Conservation (phyloP, 1,284 basidiomycete species). For the Rhodotorula sp. region DNA sequence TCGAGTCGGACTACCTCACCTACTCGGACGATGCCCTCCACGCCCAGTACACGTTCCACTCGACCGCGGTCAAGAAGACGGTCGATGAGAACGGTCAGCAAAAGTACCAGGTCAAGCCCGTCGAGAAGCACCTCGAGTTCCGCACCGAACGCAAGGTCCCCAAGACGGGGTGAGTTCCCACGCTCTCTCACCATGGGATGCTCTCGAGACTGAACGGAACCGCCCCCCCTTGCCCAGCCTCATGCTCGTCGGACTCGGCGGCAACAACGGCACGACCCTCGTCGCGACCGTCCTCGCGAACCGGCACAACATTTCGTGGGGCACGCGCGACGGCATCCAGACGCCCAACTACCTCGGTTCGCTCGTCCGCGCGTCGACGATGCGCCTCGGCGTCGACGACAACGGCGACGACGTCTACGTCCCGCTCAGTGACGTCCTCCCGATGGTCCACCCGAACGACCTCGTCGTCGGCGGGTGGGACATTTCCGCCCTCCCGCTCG, state of each 20-base stretch:
- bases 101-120: slow-evolving; percentile 65
- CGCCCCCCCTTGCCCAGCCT: slow-evolving; percentile 58
- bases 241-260: slow-evolving; percentile 94
- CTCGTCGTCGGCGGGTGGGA: slow-evolving; percentile 98
- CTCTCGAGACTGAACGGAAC: neutral
- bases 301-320: slow-evolving; percentile 90
- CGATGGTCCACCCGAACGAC: slow-evolving; percentile 99
- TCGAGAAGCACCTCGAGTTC: slow-evolving; percentile 80
- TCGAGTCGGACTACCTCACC: slow-evolving; percentile 75
- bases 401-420: slow-evolving; percentile 90
- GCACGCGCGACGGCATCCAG: slow-evolving; percentile 88
- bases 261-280: slow-evolving; percentile 95
- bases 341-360: slow-evolving; percentile 90
- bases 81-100: slow-evolving; percentile 57
- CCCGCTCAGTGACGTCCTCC: slow-evolving; percentile 87
- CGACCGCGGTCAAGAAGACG: slow-evolving; percentile 54
- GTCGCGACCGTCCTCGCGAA: slow-evolving; percentile 95
- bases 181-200: neutral
- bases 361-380: slow-evolving; percentile 88
- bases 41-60: slow-evolving; percentile 75
- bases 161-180: slow-evolving; percentile 81
- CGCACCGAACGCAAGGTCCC: slow-evolving; percentile 81
- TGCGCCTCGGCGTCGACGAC: slow-evolving; percentile 80
- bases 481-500: slow-evolving; percentile 79
- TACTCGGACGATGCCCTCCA: slow-evolving; percentile 81